phyloP scores from a whole-genome alignment of 495 filamentous ascomycete genomes.

The Tirmania nivea region DNA sequence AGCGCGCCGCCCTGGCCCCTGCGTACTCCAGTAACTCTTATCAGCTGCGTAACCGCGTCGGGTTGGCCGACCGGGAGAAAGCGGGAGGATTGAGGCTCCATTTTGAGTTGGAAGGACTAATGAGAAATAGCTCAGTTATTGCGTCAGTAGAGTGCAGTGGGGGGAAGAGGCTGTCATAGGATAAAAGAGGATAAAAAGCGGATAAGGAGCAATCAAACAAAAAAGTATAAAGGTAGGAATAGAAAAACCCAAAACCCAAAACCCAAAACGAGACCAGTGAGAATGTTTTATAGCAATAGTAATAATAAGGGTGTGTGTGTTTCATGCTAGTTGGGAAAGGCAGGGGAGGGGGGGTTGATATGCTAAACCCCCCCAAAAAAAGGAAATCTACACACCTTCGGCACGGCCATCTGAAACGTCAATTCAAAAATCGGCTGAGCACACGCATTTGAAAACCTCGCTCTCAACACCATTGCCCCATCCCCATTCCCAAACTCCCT shows the following conservation, averaged over 20 bases:
- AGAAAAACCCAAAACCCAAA: too few species aligned
- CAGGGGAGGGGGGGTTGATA: too few species aligned
- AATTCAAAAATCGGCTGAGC: constrained; percentile 49
- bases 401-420: constrained; percentile 80
- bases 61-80: constrained; percentile 49
- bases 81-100: constrained; percentile 65
- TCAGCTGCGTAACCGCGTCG: constrained; percentile 62
- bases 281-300: too few species aligned
- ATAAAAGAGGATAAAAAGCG: constrained; percentile 3
- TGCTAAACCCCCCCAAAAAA: too few species aligned
- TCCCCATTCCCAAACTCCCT: constrained; percentile 25
- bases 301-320: too few species aligned
- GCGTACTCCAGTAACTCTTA: constrained; percentile 51
- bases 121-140: background rate
- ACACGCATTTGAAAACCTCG: constrained; percentile 57
- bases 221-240: background rate
- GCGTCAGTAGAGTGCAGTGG: too few species aligned
- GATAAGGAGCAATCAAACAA: background rate
- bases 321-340: too few species aligned
- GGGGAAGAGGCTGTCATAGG: background rate
- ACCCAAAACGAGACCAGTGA: too few species aligned
- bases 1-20: constrained; percentile 48
- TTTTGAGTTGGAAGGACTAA: constrained; percentile 56
- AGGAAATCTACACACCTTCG: constrained; percentile 43
- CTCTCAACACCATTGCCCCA: constrained; percentile 35